Evolutionary conservation across 805 yeast species (phyloP).

Genomic region (Peterozyma toletana): DNA sequence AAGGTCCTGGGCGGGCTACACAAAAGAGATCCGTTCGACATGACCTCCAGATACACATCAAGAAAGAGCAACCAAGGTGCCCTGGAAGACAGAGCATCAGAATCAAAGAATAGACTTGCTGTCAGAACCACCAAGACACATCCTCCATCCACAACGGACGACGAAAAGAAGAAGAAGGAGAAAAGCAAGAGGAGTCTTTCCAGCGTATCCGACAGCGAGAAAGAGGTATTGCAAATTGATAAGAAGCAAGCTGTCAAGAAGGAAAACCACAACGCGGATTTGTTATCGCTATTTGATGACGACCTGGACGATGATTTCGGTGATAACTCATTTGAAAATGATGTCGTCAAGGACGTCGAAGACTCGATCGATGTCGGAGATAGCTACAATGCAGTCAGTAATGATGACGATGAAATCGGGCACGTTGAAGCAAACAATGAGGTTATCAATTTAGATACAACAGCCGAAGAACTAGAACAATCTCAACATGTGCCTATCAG

Average conservation of each 20-base stretch:
- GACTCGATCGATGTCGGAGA: slow-evolving; percentile 1
- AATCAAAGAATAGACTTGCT: neutral
- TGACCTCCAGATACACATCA: slow-evolving; percentile 7
- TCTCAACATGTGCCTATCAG: slow-evolving; percentile 11
- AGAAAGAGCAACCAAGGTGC: slow-evolving; percentile 3
- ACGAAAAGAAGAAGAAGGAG: slow-evolving; percentile 1
- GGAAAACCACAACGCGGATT: slow-evolving; percentile 3
- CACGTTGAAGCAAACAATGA: neutral
- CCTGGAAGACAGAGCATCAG: neutral
- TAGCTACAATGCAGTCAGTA: neutral
- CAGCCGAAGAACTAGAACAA: slow-evolving; percentile 3
- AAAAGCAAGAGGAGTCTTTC: neutral
- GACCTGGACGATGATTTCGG: slow-evolving; percentile 7
- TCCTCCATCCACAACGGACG: neutral
- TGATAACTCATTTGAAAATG: slow-evolving; percentile 2
- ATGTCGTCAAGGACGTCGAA: neutral
- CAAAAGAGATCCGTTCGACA: slow-evolving; percentile 5
- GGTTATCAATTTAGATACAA: neutral
- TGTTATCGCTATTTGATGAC: slow-evolving; percentile 7
- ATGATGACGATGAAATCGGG: neutral
- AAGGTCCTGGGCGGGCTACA: neutral
- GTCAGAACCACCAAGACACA: slow-evolving; percentile 4
- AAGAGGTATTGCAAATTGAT: neutral
- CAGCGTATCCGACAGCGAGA: slow-evolving; percentile 2
- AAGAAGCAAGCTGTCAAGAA: slow-evolving; percentile 1